Evolutionary conservation across 139 green algal genomes (phyloP).

Genomic region (Volvox africanus): DNA sequence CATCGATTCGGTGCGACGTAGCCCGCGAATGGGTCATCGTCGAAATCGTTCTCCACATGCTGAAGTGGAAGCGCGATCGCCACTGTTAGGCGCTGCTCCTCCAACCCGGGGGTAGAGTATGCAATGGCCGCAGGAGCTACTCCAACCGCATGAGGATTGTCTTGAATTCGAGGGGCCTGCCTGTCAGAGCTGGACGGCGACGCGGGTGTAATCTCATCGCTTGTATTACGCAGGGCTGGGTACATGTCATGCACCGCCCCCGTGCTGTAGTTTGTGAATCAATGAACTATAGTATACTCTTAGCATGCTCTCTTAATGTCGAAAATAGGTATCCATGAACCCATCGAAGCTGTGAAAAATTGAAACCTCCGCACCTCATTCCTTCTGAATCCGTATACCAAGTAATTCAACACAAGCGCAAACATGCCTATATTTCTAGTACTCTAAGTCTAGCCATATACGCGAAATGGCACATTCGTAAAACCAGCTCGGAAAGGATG

Average conservation of each 20-base stretch:
- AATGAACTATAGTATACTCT: too few species aligned
- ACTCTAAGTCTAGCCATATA: too few species aligned
- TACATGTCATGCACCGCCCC: not conserved
- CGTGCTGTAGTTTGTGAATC: too few species aligned
- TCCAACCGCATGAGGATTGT: not conserved
- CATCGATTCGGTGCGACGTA: not conserved
- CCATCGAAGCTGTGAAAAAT: not conserved
- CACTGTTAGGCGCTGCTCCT: not conserved
- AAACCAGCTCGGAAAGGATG: too few species aligned
- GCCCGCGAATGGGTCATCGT: conserved; percentile 5
- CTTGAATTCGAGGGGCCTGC: not conserved
- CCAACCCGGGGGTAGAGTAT: not conserved
- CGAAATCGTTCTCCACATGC: not conserved
- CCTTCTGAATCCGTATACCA: too few species aligned
- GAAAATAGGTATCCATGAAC: too few species aligned
- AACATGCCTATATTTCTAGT: too few species aligned
- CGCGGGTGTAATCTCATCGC: conserved; percentile 2
- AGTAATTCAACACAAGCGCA: too few species aligned
- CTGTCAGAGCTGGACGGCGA: not conserved
- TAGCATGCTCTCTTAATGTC: too few species aligned
- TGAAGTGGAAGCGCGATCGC: not conserved
- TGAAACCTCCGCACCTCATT: not conserved
- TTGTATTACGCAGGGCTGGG: not conserved
- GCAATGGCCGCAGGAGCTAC: not conserved
- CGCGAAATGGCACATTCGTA: too few species aligned